Evolutionary conservation across 805 yeast genomes (phyloP).

Genomic region (Metschnikowia borealis): DNA sequence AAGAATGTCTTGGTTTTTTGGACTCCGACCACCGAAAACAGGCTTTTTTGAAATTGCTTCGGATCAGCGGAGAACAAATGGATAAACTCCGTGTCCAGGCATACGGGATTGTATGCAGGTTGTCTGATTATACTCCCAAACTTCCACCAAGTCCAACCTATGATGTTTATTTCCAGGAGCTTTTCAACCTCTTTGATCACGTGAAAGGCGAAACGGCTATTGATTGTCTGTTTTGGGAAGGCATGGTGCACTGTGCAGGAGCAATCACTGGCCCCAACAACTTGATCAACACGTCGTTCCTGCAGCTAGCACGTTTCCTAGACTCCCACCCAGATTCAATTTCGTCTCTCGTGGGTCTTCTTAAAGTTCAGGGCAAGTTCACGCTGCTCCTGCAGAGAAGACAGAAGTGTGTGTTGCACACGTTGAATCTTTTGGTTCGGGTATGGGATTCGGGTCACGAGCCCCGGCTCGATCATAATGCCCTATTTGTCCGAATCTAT

Average conservation of each 20-base stretch:
- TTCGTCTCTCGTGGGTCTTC: slow-evolving; percentile 15
- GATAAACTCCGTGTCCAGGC: slow-evolving; percentile 49
- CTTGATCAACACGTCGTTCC: slow-evolving; percentile 42
- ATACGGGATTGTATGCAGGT: slow-evolving; percentile 28
- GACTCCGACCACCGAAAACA: background rate
- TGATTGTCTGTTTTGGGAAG: slow-evolving; percentile 46
- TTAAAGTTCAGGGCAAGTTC: slow-evolving; percentile 16
- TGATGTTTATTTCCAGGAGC: slow-evolving; percentile 17
- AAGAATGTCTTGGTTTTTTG: background rate
- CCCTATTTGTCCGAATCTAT: slow-evolving; percentile 45
- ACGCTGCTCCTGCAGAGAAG: slow-evolving; percentile 14
- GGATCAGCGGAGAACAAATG: slow-evolving; percentile 63
- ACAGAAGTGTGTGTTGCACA: slow-evolving; percentile 22
- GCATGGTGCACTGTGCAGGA: slow-evolving; percentile 52
- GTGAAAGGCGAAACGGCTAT: background rate
- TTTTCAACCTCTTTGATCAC: slow-evolving; percentile 19
- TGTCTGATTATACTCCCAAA: slow-evolving; percentile 8
- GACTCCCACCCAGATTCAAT: background rate
- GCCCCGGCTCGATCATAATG: slow-evolving; percentile 28
- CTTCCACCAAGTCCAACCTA: slow-evolving; percentile 5
- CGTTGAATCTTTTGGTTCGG: slow-evolving; percentile 30
- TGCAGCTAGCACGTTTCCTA: slow-evolving; percentile 16
- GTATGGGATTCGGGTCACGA: slow-evolving; percentile 38
- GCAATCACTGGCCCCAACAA: slow-evolving; percentile 48
- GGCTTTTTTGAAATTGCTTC: slow-evolving; percentile 35